These are phyloP conservation scores for Leccinum aurantiacum DNA, from an alignment of 768 basidiomycete genomes.

Conservation along the genomic window DNA sequence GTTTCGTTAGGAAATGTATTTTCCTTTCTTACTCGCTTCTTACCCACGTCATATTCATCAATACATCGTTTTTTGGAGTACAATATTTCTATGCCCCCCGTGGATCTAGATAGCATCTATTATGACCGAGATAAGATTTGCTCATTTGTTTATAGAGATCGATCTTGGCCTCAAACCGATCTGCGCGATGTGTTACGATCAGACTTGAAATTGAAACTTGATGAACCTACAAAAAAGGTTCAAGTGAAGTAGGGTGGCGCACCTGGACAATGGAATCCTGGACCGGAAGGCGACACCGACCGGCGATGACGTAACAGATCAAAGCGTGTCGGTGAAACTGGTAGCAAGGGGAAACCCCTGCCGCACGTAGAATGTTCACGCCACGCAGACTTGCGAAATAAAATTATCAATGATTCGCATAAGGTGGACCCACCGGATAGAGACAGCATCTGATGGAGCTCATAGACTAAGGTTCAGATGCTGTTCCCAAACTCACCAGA, in stretches of 20 bases:
- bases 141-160: neutral
- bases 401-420: neutral
- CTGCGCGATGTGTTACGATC: neutral
- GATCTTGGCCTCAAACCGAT: neutral
- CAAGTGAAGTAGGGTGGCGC: neutral
- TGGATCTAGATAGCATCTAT: neutral
- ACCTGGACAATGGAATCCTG: neutral
- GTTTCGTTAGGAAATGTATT: neutral
- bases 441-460: neutral
- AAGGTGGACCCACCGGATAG: neutral
- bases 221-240: neutral
- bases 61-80: neutral
- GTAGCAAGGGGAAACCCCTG: neutral
- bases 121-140: constrained; percentile 3
- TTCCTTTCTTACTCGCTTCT: neutral
- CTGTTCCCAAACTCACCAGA: neutral
- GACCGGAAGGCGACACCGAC: neutral
- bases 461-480: neutral
- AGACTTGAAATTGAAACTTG: neutral
- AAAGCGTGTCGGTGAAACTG: neutral
- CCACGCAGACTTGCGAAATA: neutral
- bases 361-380: no score
- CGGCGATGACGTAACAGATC: neutral
- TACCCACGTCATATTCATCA: neutral
- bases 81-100: neutral